A percentile compares a stretch with the other conserved stretches of the same genome.
These are phyloP conservation scores for Fusarium clavum DNA, from an alignment of 2,329 filamentous ascomycete genomes.

Conservation along the genomic window DNA sequence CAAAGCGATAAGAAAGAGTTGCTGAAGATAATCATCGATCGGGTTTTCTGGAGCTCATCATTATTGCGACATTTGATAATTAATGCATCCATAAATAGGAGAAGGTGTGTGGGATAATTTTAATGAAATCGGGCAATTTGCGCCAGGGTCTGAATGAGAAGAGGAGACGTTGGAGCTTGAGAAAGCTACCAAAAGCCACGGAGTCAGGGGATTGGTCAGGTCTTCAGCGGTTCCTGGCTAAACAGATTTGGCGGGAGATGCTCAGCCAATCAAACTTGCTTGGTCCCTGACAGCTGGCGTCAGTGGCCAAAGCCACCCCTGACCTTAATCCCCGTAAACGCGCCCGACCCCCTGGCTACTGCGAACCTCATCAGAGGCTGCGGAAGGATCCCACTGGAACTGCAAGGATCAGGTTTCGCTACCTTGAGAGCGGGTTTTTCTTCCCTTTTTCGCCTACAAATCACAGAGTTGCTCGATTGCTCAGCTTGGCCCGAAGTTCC, in stretches of 20 bases:
- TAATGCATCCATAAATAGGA: constrained; percentile 17
- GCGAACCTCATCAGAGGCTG: constrained; percentile 18
- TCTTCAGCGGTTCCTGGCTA: constrained; percentile 46
- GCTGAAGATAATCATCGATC: constrained; percentile 11
- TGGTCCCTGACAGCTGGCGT: constrained; percentile 44
- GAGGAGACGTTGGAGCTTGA: constrained; percentile 22
- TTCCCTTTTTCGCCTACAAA: constrained; percentile 13
- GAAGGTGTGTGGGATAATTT: constrained; percentile 35
- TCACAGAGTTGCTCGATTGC: constrained; percentile 24
- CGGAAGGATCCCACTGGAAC: not conserved
- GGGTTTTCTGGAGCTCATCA: not conserved
- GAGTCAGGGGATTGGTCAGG: constrained; percentile 32
- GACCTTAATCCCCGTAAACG: constrained; percentile 1
- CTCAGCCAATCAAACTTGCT: constrained; percentile 35
- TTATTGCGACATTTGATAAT: constrained; percentile 1
- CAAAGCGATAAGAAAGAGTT: not conserved
- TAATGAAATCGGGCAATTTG: constrained; percentile 21
- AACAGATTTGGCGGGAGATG: constrained; percentile 22
- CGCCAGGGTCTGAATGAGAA: constrained; percentile 7
- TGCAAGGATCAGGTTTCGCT: constrained; percentile 10
- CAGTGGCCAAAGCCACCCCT: constrained; percentile 31
- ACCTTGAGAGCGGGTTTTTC: constrained; percentile 1
- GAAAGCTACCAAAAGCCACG: constrained; percentile 21
- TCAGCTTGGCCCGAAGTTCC: constrained; percentile 17
- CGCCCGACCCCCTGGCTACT: constrained; percentile 23